These are phyloP conservation scores for Amanita phalloides DNA, from an alignment of 768 basidiomycete species.

Conservation along the genomic window DNA sequence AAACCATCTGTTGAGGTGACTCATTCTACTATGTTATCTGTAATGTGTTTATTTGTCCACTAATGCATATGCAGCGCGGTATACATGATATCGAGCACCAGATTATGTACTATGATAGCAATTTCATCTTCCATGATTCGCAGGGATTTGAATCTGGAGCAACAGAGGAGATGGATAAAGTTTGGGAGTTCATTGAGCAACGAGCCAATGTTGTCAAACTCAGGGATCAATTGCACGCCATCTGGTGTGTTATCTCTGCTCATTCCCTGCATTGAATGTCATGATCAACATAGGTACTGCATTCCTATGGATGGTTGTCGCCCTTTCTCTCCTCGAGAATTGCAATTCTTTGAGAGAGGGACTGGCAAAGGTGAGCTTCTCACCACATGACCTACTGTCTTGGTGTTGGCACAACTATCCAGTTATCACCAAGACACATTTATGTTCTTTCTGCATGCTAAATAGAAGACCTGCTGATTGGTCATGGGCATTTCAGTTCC, in stretches of 20 bases:
- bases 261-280: background rate
- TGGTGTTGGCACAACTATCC: background rate
- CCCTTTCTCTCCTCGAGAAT: constrained; percentile 17
- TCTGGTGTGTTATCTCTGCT: constrained; percentile 18
- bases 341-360: constrained; percentile 18
- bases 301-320: constrained; percentile 18
- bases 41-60: no score
- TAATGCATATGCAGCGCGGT: constrained; percentile 11
- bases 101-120: constrained; percentile 18
- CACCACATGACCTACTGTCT: background rate
- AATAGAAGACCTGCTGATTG: no score
- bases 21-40: no score
- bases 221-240: constrained; percentile 23
- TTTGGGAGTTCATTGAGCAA: constrained; percentile 20
- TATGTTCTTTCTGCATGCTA: no score
- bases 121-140: constrained; percentile 33
- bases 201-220: constrained; percentile 10
- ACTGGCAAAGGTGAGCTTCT: constrained; percentile 13
- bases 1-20: no score
- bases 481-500: constrained; percentile 19
- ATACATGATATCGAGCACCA: constrained; percentile 20
- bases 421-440: background rate
- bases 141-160: constrained; percentile 27
- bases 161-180: constrained; percentile 15
- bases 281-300: constrained; percentile 23